These are phyloP conservation scores for Crucihimalaya himalaica DNA, from an alignment of 345 rosid genomes.

Conservation along the genomic window DNA sequence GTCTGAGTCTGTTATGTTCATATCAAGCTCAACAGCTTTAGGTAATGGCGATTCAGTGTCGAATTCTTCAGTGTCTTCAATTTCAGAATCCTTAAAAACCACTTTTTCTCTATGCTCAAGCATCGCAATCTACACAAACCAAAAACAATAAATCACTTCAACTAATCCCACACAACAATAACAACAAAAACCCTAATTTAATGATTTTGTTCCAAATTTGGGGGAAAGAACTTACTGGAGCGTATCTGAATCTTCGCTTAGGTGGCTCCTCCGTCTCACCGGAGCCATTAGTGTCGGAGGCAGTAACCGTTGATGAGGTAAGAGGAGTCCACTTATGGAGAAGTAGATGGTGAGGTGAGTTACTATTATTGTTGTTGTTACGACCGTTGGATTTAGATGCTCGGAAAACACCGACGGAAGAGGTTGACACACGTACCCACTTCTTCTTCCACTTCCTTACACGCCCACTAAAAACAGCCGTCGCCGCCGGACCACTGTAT, in stretches of 20 bases:
- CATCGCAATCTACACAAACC: constrained; percentile 58
- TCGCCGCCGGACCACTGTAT: constrained; percentile 61
- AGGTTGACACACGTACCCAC: constrained; percentile 85
- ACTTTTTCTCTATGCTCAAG: constrained; percentile 61
- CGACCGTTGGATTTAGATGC: constrained; percentile 56
- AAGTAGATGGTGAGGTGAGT: constrained; percentile 54
- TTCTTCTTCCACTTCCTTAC: constrained; percentile 97
- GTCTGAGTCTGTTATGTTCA: constrained; percentile 35
- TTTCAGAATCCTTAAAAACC: constrained; percentile 43
- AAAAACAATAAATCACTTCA: neutral
- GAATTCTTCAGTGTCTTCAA: constrained; percentile 45
- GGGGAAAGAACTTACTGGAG: constrained; percentile 60
- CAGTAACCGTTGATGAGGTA: constrained; percentile 37
- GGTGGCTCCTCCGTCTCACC: constrained; percentile 68
- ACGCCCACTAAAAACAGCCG: constrained; percentile 83
- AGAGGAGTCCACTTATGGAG: constrained; percentile 97
- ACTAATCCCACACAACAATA: neutral
- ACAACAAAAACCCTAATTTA: constrained; percentile 6
- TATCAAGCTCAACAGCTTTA: constrained; percentile 42
- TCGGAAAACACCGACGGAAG: constrained; percentile 42
- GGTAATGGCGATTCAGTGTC: constrained; percentile 37
- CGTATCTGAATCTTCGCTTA: constrained; percentile 74
- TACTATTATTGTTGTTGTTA: constrained; percentile 40
- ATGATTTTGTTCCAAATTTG: neutral
- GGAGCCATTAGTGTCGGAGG: constrained; percentile 39